Conservation (phyloP, 495 filamentous ascomycete genomes). For the Daldinia decipiens region DNA sequence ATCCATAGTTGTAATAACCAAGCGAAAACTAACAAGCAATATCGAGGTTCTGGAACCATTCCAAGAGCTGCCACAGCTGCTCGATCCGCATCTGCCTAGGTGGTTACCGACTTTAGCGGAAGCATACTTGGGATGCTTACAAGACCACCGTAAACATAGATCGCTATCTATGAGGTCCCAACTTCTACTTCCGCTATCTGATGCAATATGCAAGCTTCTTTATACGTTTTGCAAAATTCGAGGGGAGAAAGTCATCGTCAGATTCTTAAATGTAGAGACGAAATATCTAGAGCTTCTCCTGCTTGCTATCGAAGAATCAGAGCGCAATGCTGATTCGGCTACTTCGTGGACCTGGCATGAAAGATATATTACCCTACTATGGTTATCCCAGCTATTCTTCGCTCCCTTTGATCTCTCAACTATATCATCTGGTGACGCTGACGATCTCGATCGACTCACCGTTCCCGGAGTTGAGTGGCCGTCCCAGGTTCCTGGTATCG, state of each 20-base stretch:
- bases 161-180: slow-evolving; percentile 49
- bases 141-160: slow-evolving; percentile 49
- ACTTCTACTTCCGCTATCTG: slow-evolving; percentile 67
- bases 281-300: slow-evolving; percentile 82
- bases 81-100: slow-evolving; percentile 84
- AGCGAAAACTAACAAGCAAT: slow-evolving; percentile 28
- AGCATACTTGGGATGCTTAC: slow-evolving; percentile 77
- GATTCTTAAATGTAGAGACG: slow-evolving; percentile 90
- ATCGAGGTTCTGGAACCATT: slow-evolving; percentile 81
- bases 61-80: slow-evolving; percentile 93
- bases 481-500: slow-evolving; percentile 70
- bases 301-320: slow-evolving; percentile 66
- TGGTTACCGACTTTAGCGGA: slow-evolving; percentile 77
- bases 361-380: slow-evolving; percentile 85
- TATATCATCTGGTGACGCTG: slow-evolving; percentile 71
- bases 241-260: slow-evolving; percentile 88
- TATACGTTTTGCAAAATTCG: slow-evolving; percentile 95
- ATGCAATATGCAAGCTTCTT: slow-evolving; percentile 78
- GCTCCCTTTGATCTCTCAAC: slow-evolving; percentile 90
- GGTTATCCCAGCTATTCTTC: slow-evolving; percentile 93
- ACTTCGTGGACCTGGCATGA: slow-evolving; percentile 79
- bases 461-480: slow-evolving; percentile 60
- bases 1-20: background rate
- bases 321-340: slow-evolving; percentile 40
- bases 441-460: slow-evolving; percentile 48